These are phyloP conservation scores for Ottelia alismoides DNA, from an alignment of 106 monocot genomes.

Conservation along the genomic window DNA sequence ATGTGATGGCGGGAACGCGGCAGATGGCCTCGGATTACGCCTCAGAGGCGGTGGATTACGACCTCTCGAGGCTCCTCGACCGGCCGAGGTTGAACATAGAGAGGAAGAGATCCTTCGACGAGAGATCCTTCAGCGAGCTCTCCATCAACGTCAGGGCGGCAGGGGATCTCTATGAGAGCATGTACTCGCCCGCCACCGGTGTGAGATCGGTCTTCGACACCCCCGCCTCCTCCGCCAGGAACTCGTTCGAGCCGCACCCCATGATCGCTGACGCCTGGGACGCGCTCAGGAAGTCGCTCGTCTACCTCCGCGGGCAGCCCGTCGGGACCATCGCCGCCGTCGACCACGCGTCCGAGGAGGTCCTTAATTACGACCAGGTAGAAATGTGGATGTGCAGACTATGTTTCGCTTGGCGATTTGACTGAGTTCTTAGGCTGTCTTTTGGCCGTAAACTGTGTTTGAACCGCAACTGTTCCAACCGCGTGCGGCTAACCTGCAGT, in stretches of 20 bases:
- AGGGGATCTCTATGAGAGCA: conserved; percentile 28
- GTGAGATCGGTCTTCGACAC: conserved; percentile 36
- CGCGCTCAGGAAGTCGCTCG: conserved; percentile 54
- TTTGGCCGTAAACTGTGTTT: neutral
- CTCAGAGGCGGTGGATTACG: conserved; percentile 39
- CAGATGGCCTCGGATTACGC: conserved; percentile 35
- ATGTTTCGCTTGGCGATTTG: no score
- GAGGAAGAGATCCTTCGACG: conserved; percentile 81
- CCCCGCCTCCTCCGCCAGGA: conserved; percentile 26
- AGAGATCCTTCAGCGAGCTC: conserved; percentile 69
- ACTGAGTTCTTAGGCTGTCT: neutral
- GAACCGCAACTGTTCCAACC: neutral
- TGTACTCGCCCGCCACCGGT: conserved; percentile 33
- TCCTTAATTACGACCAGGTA: conserved; percentile 93
- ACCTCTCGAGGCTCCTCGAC: conserved; percentile 39
- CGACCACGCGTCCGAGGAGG: conserved; percentile 79
- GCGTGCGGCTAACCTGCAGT: no score
- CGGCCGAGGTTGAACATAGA: conserved; percentile 57
- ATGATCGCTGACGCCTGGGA: conserved; percentile 83
- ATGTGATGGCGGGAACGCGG: conserved; percentile 13
- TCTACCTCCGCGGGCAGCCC: conserved; percentile 51
- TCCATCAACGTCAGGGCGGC: conserved; percentile 25
- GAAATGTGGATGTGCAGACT: no score
- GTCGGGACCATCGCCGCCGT: conserved; percentile 73
- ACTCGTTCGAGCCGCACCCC: conserved; percentile 65